Conservation (phyloP, 306 rosid genomes). For the Acacia melanoxylon region DNA sequence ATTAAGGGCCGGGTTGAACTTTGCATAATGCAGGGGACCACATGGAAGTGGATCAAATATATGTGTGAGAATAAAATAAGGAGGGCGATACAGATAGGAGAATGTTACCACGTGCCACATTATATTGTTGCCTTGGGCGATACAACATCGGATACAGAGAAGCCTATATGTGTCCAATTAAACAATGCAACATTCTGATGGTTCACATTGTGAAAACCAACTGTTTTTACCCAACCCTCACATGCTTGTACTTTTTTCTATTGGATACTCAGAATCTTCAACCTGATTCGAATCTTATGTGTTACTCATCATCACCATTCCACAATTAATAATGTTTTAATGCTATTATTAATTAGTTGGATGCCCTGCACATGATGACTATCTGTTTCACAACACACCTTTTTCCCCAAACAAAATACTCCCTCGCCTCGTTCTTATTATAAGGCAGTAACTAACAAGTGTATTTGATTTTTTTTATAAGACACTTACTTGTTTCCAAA, state of each 20-base stretch:
- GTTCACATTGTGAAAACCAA: conserved; percentile 25
- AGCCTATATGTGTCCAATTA: not conserved
- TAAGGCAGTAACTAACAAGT: no score
- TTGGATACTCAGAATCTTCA: conserved; percentile 34
- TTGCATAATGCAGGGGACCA: not conserved
- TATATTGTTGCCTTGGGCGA: not conserved
- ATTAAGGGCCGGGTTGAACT: not conserved
- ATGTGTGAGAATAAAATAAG: not conserved
- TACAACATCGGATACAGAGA: not conserved
- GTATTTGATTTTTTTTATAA: no score
- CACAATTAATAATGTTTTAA: conserved; percentile 8
- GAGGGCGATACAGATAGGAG: not conserved
- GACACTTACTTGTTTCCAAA: no score
- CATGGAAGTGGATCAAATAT: not conserved
- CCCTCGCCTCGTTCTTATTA: no score
- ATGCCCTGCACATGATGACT: conserved; percentile 58
- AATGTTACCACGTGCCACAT: not conserved
- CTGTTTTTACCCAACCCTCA: conserved; percentile 31
- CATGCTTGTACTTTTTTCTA: conserved; percentile 33
- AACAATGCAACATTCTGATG: conserved; percentile 33
- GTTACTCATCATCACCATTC: conserved; percentile 24
- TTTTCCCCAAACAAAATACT: not conserved
- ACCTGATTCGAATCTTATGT: conserved; percentile 36
- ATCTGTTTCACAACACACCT: not conserved
- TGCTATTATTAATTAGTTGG: conserved; percentile 24